phyloP scores from a whole-genome alignment of 352 stramenopile species.

The Phytophthora meadii region DNA sequence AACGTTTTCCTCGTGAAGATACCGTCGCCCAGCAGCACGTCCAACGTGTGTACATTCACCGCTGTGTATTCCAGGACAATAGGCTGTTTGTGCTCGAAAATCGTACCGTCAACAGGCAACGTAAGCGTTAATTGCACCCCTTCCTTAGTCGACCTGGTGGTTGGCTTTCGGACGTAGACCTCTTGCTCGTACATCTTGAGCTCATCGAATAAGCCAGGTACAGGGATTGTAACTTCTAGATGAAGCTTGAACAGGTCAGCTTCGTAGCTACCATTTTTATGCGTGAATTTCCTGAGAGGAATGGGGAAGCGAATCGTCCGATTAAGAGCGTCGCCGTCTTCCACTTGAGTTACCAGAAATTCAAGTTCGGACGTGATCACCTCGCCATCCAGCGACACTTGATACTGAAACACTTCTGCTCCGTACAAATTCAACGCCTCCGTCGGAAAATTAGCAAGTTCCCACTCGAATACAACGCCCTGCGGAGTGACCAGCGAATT shows the following conservation, averaged over 20 bases:
- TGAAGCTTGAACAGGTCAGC: conserved; percentile 27
- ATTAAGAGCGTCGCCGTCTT: conserved; percentile 23
- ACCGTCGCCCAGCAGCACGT: conserved; percentile 38
- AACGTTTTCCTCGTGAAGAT: conserved; percentile 38
- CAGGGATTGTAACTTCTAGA: conserved; percentile 24
- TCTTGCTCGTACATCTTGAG: conserved; percentile 35
- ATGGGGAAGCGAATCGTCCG: conserved; percentile 48
- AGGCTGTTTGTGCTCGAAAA: conserved; percentile 19
- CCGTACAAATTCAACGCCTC: conserved; percentile 46
- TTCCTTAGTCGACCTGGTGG: conserved; percentile 7
- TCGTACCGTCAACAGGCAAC: conserved; percentile 33
- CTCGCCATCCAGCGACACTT: conserved; percentile 42
- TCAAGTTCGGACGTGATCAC: conserved; percentile 49
- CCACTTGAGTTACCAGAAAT: conserved; percentile 25
- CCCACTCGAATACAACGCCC: conserved; percentile 50
- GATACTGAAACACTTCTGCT: conserved; percentile 55
- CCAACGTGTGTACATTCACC: conserved; percentile 40
- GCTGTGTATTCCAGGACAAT: conserved; percentile 53
- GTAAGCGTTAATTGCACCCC: conserved; percentile 29
- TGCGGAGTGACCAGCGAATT: conserved; percentile 22
- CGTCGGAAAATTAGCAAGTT: conserved; percentile 44
- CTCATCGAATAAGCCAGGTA: conserved; percentile 33
- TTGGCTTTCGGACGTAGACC: conserved; percentile 28
- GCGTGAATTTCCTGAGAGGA: conserved; percentile 37
- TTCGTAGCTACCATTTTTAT: not conserved